Evolutionary conservation across 2,329 filamentous ascomycete genomes (phyloP), one percentile per base, ranked within the genome.

Genomic region (Arthrobotrys megalospora): DNA sequence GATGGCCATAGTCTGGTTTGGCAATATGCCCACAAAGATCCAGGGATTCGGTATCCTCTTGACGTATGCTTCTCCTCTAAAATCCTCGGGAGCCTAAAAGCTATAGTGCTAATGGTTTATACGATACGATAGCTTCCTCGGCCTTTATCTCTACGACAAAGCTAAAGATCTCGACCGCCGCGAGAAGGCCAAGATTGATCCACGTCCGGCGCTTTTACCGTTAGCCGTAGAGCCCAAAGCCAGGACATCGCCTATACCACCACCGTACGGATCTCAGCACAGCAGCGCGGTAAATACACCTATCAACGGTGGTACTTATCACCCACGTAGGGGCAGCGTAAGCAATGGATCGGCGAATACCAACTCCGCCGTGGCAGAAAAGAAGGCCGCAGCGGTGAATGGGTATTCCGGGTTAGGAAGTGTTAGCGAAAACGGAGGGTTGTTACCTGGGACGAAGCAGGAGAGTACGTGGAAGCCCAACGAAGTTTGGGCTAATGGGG

Each of bases 1-100:
- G 76, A 92, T 97, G 81, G 94, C 96, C 6, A 95, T 99, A 79
- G 86, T 98, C 81, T 99, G 96, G 96, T 99, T 98, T 85, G 92
- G 93, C 80, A 97, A 91, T 84, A 90, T 92, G 0, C 97, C 96
- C 36, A 97, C 93, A 4, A 88, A 87, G 14, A 84, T 96, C 14
- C 96, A 99, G 84, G 93, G 90, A 0, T 87, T 92, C 48, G 96
- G 96, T 14, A 97, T 99, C 82, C 89, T 86, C 3, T 89, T 99
- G 53, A 99, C 96, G 81, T 82, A 80, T 41, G 72, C 19, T 28
- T 2, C 24, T 10, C 67, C 45, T 38, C 11, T 32, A 16, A n/a
- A 24, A 21, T 24, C 66, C 14, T 16, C 32, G 14, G 19, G n/a
- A 12, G 24, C 24, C 14, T 6, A 6, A 34, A 16, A 43, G 12